Percentiles rank a stretch among this genome's conserved stretches.
phyloP scores from a whole-genome alignment of 805 yeast species.

The Kuraishia hungarica region DNA sequence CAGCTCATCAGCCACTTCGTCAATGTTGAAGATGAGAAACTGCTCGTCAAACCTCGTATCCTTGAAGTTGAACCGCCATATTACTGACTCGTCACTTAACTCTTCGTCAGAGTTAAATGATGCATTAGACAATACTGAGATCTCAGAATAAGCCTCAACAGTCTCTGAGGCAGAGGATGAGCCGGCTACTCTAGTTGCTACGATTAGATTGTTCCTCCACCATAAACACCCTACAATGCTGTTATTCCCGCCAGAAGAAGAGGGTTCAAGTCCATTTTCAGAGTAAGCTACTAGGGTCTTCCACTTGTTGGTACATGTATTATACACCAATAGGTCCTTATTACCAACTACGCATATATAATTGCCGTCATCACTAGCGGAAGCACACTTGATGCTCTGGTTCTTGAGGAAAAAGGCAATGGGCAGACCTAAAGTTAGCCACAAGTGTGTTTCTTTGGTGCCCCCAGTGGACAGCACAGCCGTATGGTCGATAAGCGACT shows the following conservation, averaged over 20 bases:
- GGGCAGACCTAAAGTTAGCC: constrained; percentile 40
- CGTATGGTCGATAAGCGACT: constrained; percentile 27
- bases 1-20: constrained; percentile 17
- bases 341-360: constrained; percentile 42
- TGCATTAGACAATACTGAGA: constrained; percentile 18
- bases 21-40: constrained; percentile 20
- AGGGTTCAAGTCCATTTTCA: constrained; percentile 23
- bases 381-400: constrained; percentile 30
- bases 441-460: constrained; percentile 30
- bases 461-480: constrained; percentile 10
- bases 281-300: constrained; percentile 32
- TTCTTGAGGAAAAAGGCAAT: constrained; percentile 33
- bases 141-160: constrained; percentile 15
- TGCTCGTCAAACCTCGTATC: constrained; percentile 17
- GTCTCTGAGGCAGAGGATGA: background rate
- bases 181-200: constrained; percentile 16
- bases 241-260: constrained; percentile 14
- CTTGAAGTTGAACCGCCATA: constrained; percentile 25
- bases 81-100: constrained; percentile 18
- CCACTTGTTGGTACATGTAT: constrained; percentile 34
- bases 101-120: constrained; percentile 13
- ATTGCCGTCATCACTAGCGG: constrained; percentile 39
- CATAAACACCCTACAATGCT: constrained; percentile 27
- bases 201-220: constrained; percentile 23
- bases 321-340: constrained; percentile 34